Evolutionary conservation across 2,329 filamentous ascomycete species (phyloP).

Genomic region (Diaporthe citri): DNA sequence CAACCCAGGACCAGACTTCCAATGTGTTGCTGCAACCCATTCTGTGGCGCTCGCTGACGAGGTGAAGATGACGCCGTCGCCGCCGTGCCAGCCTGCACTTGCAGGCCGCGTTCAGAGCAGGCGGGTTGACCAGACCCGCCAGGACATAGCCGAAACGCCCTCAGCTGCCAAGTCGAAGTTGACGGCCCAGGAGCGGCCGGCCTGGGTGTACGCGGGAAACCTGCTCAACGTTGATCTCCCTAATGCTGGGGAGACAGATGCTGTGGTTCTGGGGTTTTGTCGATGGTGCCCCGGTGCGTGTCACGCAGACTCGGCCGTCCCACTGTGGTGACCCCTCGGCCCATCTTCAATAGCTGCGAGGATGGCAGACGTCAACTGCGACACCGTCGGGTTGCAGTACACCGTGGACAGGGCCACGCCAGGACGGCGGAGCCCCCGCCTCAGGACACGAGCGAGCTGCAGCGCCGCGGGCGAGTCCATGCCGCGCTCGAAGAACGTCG

Average conservation of each 20-base stretch:
- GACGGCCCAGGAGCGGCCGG: conserved; percentile 62
- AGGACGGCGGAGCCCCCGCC: conserved; percentile 19
- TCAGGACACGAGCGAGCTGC: conserved; percentile 36
- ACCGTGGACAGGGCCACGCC: conserved; percentile 11
- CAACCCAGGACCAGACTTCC: conserved; percentile 44
- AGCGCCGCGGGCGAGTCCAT: conserved; percentile 43
- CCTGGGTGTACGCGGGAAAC: too few species aligned
- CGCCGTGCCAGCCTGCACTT: conserved; percentile 43
- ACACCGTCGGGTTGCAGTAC: conserved; percentile 20
- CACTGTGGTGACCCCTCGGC: conserved; percentile 37
- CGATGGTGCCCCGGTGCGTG: conserved; percentile 19
- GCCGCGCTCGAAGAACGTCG: conserved; percentile 42
- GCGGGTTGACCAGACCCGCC: conserved; percentile 55
- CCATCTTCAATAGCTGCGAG: not conserved
- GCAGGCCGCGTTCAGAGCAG: conserved; percentile 50
- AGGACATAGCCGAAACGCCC: conserved; percentile 61
- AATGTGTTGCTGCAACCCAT: not conserved
- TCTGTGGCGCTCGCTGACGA: conserved; percentile 62
- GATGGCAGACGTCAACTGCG: not conserved
- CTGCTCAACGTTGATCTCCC: fast-evolving
- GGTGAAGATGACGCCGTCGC: conserved; percentile 59
- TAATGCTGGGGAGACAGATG: not conserved
- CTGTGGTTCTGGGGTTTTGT: conserved; percentile 7
- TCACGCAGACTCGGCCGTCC: conserved; percentile 40
- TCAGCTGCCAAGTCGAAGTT: conserved; percentile 63